A percentile compares a stretch with the other conserved stretches of the same genome.
These are phyloP conservation scores for Ophiostoma himal-ulmi DNA, from an alignment of 2,329 filamentous ascomycete species.

Conservation along the genomic window DNA sequence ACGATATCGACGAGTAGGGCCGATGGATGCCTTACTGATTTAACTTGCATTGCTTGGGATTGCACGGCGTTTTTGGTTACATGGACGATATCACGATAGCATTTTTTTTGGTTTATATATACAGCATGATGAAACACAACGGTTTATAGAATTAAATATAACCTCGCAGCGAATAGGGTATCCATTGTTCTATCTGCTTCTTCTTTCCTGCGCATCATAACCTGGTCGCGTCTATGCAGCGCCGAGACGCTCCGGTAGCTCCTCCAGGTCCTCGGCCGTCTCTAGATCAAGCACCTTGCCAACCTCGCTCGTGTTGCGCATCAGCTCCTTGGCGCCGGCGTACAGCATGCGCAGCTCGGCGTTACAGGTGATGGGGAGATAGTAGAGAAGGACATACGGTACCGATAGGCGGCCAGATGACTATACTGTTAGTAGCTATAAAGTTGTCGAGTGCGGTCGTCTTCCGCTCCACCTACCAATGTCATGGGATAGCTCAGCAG, in stretches of 20 bases:
- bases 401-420: slow-evolving; percentile 77
- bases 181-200: background rate
- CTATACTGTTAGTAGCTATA: slow-evolving; percentile 39
- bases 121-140: background rate
- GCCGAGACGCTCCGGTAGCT: slow-evolving; percentile 63
- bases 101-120: background rate
- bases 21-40: background rate
- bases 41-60: background rate
- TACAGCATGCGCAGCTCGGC: slow-evolving; percentile 86
- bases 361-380: slow-evolving; percentile 88
- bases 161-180: background rate
- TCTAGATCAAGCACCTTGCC: slow-evolving; percentile 80
- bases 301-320: slow-evolving; percentile 90
- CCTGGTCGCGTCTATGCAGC: slow-evolving; percentile 28
- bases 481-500: slow-evolving; percentile 88
- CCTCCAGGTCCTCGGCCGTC: slow-evolving; percentile 70
- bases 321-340: slow-evolving; percentile 89
- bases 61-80: slow-evolving; percentile 6
- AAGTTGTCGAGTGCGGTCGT: slow-evolving; percentile 24
- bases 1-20: slow-evolving; percentile 31
- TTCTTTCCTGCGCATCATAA: background rate
- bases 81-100: slow-evolving; percentile 1
- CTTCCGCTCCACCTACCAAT: slow-evolving; percentile 47
- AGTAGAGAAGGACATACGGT: slow-evolving; percentile 92
- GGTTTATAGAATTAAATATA: background rate